Conservation (phyloP, 352 stramenopile species). For the Globisporangium camurandrum region DNA sequence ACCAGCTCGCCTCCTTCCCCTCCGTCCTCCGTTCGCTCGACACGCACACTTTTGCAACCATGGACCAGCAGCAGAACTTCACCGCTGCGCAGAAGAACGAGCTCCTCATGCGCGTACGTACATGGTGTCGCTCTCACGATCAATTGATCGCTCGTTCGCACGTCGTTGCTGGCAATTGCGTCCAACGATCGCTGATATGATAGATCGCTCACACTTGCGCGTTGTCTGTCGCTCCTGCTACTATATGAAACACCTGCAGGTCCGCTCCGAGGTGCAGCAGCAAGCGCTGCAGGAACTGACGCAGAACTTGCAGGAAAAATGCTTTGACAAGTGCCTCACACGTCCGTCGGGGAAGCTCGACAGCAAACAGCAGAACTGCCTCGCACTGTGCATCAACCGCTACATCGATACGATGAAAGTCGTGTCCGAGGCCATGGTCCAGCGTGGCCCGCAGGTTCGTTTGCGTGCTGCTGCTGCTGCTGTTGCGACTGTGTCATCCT, state of each 20-base stretch:
- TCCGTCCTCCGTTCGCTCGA: no score
- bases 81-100: slow-evolving; percentile 81
- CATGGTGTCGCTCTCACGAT: background rate
- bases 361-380: slow-evolving; percentile 88
- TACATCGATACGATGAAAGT: slow-evolving; percentile 91
- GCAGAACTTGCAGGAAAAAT: slow-evolving; percentile 85
- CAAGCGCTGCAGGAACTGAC: slow-evolving; percentile 82
- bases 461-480: background rate
- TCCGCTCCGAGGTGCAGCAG: slow-evolving; percentile 77
- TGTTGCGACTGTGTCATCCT: no score
- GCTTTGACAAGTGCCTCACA: slow-evolving; percentile 87
- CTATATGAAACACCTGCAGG: slow-evolving; percentile 20
- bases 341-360: slow-evolving; percentile 75
- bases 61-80: slow-evolving; percentile 72
- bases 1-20: no score
- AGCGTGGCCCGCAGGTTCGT: slow-evolving; percentile 55
- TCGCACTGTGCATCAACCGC: slow-evolving; percentile 83
- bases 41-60: no score
- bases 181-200: background rate
- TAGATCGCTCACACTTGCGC: background rate
- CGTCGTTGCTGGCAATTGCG: background rate
- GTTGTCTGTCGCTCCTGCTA: background rate
- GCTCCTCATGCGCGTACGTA: slow-evolving; percentile 68
- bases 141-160: background rate
- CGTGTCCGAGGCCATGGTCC: slow-evolving; percentile 75